Evolutionary conservation across 2,329 filamentous ascomycete genomes (phyloP).

Genomic region (Rhinocladiella similis): DNA sequence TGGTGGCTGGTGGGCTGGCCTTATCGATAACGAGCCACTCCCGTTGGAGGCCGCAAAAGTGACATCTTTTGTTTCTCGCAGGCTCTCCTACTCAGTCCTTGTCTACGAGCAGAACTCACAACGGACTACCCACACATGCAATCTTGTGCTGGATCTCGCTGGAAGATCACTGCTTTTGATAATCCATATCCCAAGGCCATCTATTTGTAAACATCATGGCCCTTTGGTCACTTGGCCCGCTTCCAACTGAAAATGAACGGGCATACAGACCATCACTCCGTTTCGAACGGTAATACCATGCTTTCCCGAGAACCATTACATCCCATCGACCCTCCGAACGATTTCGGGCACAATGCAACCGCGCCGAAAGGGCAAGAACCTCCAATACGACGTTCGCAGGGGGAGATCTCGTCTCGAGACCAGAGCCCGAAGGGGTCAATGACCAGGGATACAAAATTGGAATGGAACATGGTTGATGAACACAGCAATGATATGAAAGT

Average conservation of each 20-base stretch:
- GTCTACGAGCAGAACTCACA: too few relatives aligned
- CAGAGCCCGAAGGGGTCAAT: neutral
- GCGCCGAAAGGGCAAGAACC: neutral
- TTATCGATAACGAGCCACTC: neutral
- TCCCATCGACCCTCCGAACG: constrained; percentile 4
- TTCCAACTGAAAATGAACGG: constrained; percentile 12
- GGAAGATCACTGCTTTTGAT: neutral
- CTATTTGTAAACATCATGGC: neutral
- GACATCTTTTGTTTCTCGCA: too few relatives aligned
- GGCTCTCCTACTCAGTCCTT: too few relatives aligned
- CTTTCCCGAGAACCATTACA: constrained; percentile 5
- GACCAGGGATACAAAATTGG: neutral
- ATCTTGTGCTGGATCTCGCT: too few relatives aligned
- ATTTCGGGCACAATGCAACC: neutral
- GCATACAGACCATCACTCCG: neutral
- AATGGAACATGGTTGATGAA: neutral
- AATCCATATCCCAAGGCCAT: neutral
- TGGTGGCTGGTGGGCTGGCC: neutral
- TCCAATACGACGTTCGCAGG: neutral
- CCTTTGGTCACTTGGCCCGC: neutral
- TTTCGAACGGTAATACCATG: too few relatives aligned
- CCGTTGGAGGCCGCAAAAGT: too few relatives aligned
- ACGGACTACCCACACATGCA: too few relatives aligned
- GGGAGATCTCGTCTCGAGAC: neutral
- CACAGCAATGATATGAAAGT: neutral